These are phyloP conservation scores for Byssothecium circinans DNA, from an alignment of 2,329 filamentous ascomycete genomes.

Conservation along the genomic window DNA sequence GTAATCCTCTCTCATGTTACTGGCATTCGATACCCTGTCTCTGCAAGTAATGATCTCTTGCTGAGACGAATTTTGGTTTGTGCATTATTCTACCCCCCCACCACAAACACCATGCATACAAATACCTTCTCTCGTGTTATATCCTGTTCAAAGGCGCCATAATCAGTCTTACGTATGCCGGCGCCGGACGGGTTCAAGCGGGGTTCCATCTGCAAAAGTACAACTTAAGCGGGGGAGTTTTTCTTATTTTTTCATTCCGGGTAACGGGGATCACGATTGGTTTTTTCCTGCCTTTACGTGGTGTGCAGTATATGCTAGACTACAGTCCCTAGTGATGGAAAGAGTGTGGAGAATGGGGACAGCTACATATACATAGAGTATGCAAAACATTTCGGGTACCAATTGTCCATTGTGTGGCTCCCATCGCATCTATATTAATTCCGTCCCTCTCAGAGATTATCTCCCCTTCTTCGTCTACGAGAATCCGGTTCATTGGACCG, in stretches of 20 bases:
- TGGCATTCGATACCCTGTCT: constrained; percentile 17
- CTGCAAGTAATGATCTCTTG: constrained; percentile 17
- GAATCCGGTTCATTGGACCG: no score
- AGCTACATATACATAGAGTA: no score
- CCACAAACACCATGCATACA: background rate
- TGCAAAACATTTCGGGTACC: no score
- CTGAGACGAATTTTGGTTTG: constrained; percentile 2
- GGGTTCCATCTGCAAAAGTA: background rate
- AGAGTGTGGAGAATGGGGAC: no score
- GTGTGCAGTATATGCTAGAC: no score
- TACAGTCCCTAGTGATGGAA: no score
- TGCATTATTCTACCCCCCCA: background rate
- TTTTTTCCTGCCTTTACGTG: no score
- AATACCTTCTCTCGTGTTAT: constrained; percentile 9
- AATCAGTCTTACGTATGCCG: background rate
- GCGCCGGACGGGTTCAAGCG: background rate
- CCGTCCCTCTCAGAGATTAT: no score
- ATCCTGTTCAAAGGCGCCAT: constrained; percentile 11
- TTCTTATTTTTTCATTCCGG: background rate
- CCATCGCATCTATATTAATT: no score
- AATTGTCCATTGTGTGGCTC: no score
- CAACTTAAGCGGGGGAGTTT: background rate
- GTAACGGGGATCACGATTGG: no score
- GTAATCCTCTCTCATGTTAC: constrained; percentile 1
- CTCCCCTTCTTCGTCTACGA: no score